phyloP scores from a whole-genome alignment of 2,329 filamentous ascomycete genomes.

The Calonectria hawksworthii region DNA sequence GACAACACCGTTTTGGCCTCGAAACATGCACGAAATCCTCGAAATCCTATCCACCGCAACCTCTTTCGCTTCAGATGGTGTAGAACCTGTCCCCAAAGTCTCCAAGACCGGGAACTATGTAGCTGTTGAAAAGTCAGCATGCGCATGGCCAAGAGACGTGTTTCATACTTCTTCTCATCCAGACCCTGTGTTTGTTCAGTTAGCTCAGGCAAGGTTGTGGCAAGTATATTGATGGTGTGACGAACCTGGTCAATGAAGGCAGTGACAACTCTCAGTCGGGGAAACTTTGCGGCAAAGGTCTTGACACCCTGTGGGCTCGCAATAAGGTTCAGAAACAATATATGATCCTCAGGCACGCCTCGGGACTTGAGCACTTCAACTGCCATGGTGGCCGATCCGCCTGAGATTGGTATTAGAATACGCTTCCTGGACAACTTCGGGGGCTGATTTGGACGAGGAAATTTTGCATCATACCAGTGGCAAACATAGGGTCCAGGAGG shows the following conservation, averaged over 20 bases:
- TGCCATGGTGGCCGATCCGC: constrained; percentile 96
- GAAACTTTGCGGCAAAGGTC: constrained; percentile 91
- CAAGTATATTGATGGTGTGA: constrained; percentile 22
- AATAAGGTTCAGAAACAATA: constrained; percentile 96
- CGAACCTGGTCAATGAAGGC: constrained; percentile 89
- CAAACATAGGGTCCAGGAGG: constrained; percentile 98
- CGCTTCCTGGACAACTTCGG: background rate
- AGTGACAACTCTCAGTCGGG: constrained; percentile 90
- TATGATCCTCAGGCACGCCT: constrained; percentile 94
- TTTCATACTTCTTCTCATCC: constrained; percentile 91
- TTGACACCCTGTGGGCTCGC: constrained; percentile 94
- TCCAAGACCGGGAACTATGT: constrained; percentile 93
- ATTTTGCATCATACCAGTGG: constrained; percentile 76
- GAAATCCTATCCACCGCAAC: constrained; percentile 28
- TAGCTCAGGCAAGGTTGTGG: constrained; percentile 30
- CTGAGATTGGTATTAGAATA: constrained; percentile 58
- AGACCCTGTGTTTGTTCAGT: constrained; percentile 70
- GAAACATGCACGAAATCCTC: constrained; percentile 29
- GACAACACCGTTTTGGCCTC: constrained; percentile 29
- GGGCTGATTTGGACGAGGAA: background rate
- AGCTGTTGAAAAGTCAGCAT: constrained; percentile 71
- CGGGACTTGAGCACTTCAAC: constrained; percentile 91
- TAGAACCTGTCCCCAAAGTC: constrained; percentile 98
- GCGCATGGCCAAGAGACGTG: constrained; percentile 21
- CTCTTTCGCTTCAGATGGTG: constrained; percentile 73